Evolutionary conservation across 257 asterid species (phyloP), one percentile per base, ranked within the genome.

Genomic region (Buddleja alternifolia): DNA sequence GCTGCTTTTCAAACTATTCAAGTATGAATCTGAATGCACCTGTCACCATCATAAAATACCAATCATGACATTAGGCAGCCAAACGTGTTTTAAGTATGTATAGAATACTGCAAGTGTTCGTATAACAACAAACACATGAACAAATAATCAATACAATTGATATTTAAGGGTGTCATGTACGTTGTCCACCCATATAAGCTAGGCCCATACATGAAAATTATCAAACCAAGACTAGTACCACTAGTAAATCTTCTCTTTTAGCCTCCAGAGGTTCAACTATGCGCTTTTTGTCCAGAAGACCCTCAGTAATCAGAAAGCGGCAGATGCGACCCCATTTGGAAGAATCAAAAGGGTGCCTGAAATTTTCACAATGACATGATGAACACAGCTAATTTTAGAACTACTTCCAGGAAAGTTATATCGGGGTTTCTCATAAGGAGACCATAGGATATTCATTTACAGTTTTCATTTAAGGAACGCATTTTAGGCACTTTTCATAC

Each of bases 271-370:
- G 99, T 82, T 93, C 96, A 79, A 90, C 88, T 62, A 93, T 64
- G 69, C 32, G 64, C 16, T 78, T 83, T 78, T 85, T 86, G 63
- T 80, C 82, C 75, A 88, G 76, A 75, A 85, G 54, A 66, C 93
- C 90, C 76, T 81, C 96, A 8, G 59, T 75, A 53, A 72, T 80
- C 59, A 93, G 92, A 79, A 88, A 88, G 24, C 72, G 82, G 63
- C 97, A 93, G 60, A 93, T 88, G 41, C 97, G 93, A 20, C 99
- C 97, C 97, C 97, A 93, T 83, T 93, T 93, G 21, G 96, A 84
- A 69, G 99, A 90, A 84, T 93, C 99, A 72, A 93, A 93, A 60
- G 99, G 99, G 64, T 93, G 99, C 91, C 99, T 90, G 85, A 61
- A 63, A 21, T 63, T 73, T 63, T 63, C 62, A 63, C 15, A 70